These are phyloP conservation scores for Posidonia oceanica DNA, from an alignment of 116 monocot genomes.

Conservation along the genomic window DNA sequence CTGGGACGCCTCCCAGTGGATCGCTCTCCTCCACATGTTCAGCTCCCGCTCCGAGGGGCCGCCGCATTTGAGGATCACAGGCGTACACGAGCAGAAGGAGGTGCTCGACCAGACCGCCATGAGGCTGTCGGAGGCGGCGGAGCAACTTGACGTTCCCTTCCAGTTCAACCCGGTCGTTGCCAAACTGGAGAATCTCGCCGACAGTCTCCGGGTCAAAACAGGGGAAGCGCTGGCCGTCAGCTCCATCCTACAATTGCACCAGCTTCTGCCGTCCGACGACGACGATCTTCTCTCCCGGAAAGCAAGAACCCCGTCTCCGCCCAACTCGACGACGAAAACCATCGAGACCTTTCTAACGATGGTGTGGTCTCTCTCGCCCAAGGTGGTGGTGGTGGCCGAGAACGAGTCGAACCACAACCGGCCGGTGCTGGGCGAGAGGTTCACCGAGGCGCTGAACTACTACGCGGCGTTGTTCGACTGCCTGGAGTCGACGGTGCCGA, in stretches of 20 bases:
- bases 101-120: constrained; percentile 27
- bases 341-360: constrained; percentile 36
- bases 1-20: constrained; percentile 58
- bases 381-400: constrained; percentile 53
- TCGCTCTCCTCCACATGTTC: constrained; percentile 57
- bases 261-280: constrained; percentile 21
- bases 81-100: constrained; percentile 41
- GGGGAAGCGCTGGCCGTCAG: constrained; percentile 70
- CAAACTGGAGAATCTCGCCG: constrained; percentile 26
- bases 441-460: constrained; percentile 67
- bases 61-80: constrained; percentile 70
- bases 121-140: constrained; percentile 58
- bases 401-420: constrained; percentile 66
- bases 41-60: constrained; percentile 51
- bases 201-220: constrained; percentile 57
- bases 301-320: constrained; percentile 3
- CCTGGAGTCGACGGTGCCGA: constrained; percentile 38
- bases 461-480: constrained; percentile 75
- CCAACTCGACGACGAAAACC: constrained; percentile 12
- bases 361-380: constrained; percentile 47
- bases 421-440: constrained; percentile 34
- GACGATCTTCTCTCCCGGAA: background rate
- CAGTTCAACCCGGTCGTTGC: constrained; percentile 61
- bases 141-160: constrained; percentile 69
- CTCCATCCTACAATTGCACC: constrained; percentile 58